A percentile compares a stretch with the other conserved stretches of the same genome.
These are phyloP conservation scores for Seiridium cupressi DNA, from an alignment of 2,329 filamentous ascomycete species.

Conservation along the genomic window DNA sequence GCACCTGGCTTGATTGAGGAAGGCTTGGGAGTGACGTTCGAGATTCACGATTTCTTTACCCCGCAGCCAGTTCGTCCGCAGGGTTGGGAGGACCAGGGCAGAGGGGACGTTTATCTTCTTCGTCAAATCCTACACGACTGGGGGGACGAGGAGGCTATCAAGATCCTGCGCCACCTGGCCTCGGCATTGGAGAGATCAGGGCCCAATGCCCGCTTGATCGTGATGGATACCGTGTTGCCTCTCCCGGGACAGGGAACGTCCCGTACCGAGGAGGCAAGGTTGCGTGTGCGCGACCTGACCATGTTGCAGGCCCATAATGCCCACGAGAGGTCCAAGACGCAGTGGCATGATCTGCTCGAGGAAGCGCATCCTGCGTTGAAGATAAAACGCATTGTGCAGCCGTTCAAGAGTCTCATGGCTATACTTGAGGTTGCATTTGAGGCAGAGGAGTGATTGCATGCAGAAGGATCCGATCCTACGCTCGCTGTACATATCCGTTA, in stretches of 20 bases:
- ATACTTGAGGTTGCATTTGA: background rate
- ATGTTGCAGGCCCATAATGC: background rate
- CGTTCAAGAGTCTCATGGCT: background rate
- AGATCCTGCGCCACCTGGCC: background rate
- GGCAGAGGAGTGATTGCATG: too few species aligned
- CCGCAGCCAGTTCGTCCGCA: background rate
- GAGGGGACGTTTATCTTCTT: background rate
- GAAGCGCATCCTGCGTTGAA: background rate
- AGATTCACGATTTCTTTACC: background rate
- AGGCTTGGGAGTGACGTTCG: background rate
- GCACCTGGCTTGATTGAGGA: background rate
- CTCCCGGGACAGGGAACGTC: background rate
- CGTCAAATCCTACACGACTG: background rate
- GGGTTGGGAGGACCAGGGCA: background rate
- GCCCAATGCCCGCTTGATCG: background rate
- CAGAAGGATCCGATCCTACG: too few species aligned
- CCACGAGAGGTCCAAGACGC: slow-evolving; percentile 29
- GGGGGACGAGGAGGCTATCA: background rate
- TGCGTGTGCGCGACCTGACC: background rate
- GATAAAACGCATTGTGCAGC: background rate
- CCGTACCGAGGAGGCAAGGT: background rate
- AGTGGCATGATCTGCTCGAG: background rate
- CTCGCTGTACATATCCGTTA: too few species aligned
- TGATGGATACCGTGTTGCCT: background rate
- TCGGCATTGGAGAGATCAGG: background rate